These are phyloP conservation scores for Candida hungchunana DNA, from an alignment of 805 yeast species.

Conservation along the genomic window DNA sequence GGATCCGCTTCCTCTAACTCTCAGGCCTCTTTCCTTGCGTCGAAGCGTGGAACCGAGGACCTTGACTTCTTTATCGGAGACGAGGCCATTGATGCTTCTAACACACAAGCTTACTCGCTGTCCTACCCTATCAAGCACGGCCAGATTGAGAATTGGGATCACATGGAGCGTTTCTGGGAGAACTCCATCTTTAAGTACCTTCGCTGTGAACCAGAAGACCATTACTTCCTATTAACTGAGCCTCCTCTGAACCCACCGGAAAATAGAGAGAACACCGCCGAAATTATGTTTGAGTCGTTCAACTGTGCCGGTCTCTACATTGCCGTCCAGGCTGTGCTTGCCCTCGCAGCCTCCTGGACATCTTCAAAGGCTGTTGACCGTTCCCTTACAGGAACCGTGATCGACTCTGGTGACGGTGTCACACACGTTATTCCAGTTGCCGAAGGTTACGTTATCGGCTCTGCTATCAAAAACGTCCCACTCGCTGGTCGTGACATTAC, in stretches of 20 bases:
- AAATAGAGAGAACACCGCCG: slow-evolving; percentile 97
- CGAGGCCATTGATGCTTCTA: slow-evolving; percentile 89
- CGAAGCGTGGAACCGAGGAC: slow-evolving; percentile 87
- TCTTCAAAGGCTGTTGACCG: slow-evolving; percentile 92
- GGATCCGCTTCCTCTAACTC: slow-evolving; percentile 19
- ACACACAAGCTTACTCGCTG: slow-evolving; percentile 82
- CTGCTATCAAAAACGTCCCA: slow-evolving; percentile 95
- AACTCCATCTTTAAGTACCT: slow-evolving; percentile 92
- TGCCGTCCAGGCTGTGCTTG: slow-evolving; percentile 98
- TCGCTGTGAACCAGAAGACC: slow-evolving; percentile 98
- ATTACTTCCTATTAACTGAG: slow-evolving; percentile 89
- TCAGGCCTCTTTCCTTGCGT: slow-evolving; percentile 22
- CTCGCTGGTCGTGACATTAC: slow-evolving; percentile 99
- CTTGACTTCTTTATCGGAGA: slow-evolving; percentile 93
- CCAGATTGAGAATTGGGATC: slow-evolving; percentile 98
- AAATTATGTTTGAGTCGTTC: slow-evolving; percentile 97
- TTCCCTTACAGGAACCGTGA: slow-evolving; percentile 96
- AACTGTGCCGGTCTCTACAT: slow-evolving; percentile 98
- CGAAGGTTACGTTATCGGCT: slow-evolving; percentile 97
- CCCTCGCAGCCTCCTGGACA: slow-evolving; percentile 99
- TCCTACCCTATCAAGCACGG: slow-evolving; percentile 96
- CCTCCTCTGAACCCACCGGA: slow-evolving; percentile 99
- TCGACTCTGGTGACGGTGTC: slow-evolving; percentile 98
- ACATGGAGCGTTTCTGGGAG: slow-evolving; percentile 99
- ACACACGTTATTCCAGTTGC: slow-evolving; percentile 99